Evolutionary conservation across 1,284 basidiomycete species (phyloP).

Genomic region (Ustilago tritici): DNA sequence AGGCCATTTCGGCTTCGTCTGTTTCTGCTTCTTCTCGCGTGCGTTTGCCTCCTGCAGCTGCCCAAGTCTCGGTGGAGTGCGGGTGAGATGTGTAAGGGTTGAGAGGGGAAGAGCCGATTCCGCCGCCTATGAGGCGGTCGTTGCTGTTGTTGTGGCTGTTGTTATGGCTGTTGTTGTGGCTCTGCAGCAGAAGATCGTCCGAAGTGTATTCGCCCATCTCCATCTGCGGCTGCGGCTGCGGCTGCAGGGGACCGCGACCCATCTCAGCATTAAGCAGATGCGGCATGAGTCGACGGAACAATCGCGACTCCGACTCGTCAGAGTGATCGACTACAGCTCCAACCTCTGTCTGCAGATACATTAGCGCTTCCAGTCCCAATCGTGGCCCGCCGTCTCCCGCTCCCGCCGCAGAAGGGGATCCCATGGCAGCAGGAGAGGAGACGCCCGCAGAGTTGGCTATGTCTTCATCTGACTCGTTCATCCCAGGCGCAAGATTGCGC

Average conservation of each 20-base stretch:
- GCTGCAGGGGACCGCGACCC: neutral
- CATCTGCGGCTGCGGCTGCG: neutral
- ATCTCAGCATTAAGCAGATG: conserved; percentile 54
- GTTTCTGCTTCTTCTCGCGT: conserved; percentile 40
- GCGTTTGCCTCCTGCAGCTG: conserved; percentile 35
- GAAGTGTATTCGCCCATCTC: conserved; percentile 7
- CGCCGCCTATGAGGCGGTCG: conserved; percentile 8
- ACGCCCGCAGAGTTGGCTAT: conserved; percentile 6
- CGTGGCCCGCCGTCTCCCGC: conserved; percentile 23
- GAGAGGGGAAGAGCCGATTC: conserved; percentile 36
- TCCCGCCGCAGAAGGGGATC: neutral
- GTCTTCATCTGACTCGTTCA: conserved; percentile 40
- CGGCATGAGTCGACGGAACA: conserved; percentile 69
- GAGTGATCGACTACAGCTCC: conserved; percentile 67
- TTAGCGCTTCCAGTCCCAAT: conserved; percentile 65
- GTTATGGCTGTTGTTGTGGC: neutral
- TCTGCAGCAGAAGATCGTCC: conserved; percentile 14
- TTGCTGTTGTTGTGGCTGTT: neutral
- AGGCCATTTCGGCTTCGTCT: conserved; percentile 46
- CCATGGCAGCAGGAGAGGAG: neutral
- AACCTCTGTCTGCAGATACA: conserved; percentile 69
- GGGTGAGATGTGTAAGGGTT: conserved; percentile 14
- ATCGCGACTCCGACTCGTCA: conserved; percentile 60
- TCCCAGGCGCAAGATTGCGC: conserved; percentile 23
- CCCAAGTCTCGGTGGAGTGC: conserved; percentile 17